Percentiles rank a stretch among this genome's conserved stretches.
phyloP scores from a whole-genome alignment of 768 basidiomycete species.

The Tylopilus sp. region DNA sequence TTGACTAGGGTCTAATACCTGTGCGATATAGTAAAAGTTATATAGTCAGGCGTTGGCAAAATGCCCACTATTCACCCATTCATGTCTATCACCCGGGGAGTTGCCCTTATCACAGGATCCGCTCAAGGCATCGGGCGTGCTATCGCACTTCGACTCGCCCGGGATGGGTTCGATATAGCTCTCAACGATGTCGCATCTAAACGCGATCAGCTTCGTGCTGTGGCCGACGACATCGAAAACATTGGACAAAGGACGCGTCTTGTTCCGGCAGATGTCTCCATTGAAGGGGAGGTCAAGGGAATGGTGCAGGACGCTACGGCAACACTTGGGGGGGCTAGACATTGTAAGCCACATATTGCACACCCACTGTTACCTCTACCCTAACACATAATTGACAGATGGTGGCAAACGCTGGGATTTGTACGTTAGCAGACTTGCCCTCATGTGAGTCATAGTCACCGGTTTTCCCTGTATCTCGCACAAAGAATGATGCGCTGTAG shows the following conservation, averaged over 20 bases:
- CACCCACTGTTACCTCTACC: neutral
- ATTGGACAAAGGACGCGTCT: constrained; percentile 25
- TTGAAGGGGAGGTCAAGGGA: constrained; percentile 39
- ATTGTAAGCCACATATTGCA: constrained; percentile 34
- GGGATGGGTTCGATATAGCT: constrained; percentile 30
- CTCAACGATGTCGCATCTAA: constrained; percentile 32
- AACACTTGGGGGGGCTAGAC: constrained; percentile 42
- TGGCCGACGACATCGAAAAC: constrained; percentile 28
- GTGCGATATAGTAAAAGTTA: neutral
- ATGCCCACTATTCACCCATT: neutral
- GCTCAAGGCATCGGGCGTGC: constrained; percentile 28
- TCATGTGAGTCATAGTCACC: constrained; percentile 1
- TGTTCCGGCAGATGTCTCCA: constrained; percentile 38
- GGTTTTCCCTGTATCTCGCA: neutral
- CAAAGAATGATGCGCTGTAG: constrained; percentile 16
- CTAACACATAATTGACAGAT: constrained; percentile 12
- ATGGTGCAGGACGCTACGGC: constrained; percentile 33
- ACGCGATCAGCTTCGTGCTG: constrained; percentile 24
- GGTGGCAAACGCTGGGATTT: constrained; percentile 27
- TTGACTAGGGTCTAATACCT: neutral
- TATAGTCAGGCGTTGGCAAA: neutral
- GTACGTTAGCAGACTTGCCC: neutral
- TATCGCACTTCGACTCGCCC: constrained; percentile 33
- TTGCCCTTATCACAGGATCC: constrained; percentile 36
- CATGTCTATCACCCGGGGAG: constrained; percentile 26